Percentiles rank a stretch among this genome's conserved stretches.
Evolutionary conservation across 164 flowering plant genomes (phyloP).

Genomic region (Berberis thunbergii): DNA sequence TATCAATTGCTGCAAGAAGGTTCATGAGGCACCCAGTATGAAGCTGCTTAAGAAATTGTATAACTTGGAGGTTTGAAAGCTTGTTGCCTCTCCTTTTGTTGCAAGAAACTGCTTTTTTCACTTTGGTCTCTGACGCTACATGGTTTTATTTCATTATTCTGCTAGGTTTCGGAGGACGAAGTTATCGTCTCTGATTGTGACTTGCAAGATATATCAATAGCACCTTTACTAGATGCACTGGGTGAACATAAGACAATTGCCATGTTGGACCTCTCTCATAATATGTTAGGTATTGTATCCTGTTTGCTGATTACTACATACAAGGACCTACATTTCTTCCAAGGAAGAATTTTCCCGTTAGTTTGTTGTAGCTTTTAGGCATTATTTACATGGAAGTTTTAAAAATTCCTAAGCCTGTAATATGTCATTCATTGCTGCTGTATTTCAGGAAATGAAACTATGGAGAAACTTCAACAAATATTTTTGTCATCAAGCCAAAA

Average conservation of each 20-base stretch:
- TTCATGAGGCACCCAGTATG: slow-evolving; percentile 64
- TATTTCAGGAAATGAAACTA: slow-evolving; percentile 71
- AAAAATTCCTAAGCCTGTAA: no score
- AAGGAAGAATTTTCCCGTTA: not conserved
- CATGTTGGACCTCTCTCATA: slow-evolving; percentile 76
- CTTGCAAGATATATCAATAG: slow-evolving; percentile 71
- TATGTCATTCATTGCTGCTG: not conserved
- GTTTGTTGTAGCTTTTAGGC: no score
- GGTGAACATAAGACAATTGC: slow-evolving; percentile 56
- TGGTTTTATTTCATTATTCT: slow-evolving; percentile 3
- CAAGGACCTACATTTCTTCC: not conserved
- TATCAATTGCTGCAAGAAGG: slow-evolving; percentile 59
- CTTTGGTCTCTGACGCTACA: not conserved
- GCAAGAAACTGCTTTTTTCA: not conserved
- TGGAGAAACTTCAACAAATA: slow-evolving; percentile 69
- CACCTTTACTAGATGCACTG: slow-evolving; percentile 67
- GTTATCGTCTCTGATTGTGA: slow-evolving; percentile 70
- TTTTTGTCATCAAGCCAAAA: slow-evolving; percentile 55
- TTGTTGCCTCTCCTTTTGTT: not conserved
- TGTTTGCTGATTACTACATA: not conserved
- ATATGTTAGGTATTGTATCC: slow-evolving; percentile 52
- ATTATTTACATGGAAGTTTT: no score
- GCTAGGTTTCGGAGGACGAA: slow-evolving; percentile 89
- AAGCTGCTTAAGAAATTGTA: slow-evolving; percentile 70
- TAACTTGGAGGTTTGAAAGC: slow-evolving; percentile 60